Evolutionary conservation across 352 stramenopile species (phyloP).

Genomic region (Globisporangium uncinulatum): DNA sequence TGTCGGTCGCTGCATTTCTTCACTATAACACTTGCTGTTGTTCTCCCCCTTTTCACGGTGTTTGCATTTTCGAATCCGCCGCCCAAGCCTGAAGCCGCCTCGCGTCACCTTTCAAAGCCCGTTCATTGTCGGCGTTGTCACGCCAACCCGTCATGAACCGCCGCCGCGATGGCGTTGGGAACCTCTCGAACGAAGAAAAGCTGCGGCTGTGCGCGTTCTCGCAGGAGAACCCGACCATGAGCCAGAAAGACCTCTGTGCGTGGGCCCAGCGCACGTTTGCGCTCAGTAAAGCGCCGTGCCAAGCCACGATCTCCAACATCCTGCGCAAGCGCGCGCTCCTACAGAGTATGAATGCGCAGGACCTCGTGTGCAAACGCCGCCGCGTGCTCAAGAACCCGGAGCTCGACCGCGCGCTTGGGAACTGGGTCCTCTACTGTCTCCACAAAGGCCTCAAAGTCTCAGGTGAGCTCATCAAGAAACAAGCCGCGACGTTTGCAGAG

Average conservation of each 20-base stretch:
- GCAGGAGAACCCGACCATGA: slow-evolving; percentile 39
- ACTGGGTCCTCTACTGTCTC: slow-evolving; percentile 41
- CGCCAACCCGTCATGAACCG: neutral
- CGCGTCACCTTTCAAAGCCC: too few relatives aligned
- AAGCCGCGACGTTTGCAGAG: slow-evolving; percentile 28
- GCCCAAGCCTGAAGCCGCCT: too few relatives aligned
- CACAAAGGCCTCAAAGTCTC: slow-evolving; percentile 19
- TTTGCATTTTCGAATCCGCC: too few relatives aligned
- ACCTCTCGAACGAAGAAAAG: slow-evolving; percentile 60
- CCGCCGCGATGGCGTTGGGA: slow-evolving; percentile 13
- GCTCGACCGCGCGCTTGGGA: slow-evolving; percentile 37
- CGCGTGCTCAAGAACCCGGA: slow-evolving; percentile 46
- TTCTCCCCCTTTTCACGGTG: neutral
- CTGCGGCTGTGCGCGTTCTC: slow-evolving; percentile 47
- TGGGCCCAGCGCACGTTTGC: slow-evolving; percentile 50
- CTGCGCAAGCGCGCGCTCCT: slow-evolving; percentile 36
- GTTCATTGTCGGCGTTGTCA: too few relatives aligned
- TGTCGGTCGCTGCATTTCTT: neutral
- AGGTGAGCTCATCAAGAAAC: slow-evolving; percentile 27
- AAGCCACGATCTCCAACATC: slow-evolving; percentile 60
- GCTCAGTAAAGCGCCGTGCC: slow-evolving; percentile 33
- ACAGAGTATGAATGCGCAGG: slow-evolving; percentile 28
- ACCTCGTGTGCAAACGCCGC: slow-evolving; percentile 30
- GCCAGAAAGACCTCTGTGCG: slow-evolving; percentile 34
- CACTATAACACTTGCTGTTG: neutral